Base-by-base conservation (phyloP, 2,329 filamentous ascomycete species). In the Nigrospora osmanthi region DNA sequence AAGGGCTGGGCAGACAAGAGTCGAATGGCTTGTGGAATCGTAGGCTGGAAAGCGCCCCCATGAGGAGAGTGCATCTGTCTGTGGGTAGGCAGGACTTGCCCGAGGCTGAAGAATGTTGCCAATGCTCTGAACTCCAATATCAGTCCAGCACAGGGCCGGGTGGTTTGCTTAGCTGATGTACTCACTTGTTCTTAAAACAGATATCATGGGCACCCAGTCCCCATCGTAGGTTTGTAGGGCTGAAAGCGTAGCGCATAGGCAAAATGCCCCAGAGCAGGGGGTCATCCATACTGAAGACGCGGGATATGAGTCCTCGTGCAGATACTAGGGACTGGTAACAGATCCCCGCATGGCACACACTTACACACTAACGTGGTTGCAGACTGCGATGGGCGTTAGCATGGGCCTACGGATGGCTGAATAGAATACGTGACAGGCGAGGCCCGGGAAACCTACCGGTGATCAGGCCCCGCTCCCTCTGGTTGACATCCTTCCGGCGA, bases 151-250 rank as follows among this genome's bases (percentile, higher is more conserved):
- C 19, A 7, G 6, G 35, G 23, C 43, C 17, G 6, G 14, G 19
- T 32, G 33, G 42, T 16, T 14, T 37, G 28, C 11, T 40, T 40
- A 19, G 34, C 17, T 31, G 19, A 31, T 32, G 44, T 12, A 54
- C 72, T 49, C 68, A 93, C 88, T 80, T 83, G 60, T 88, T 91
- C 57, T 83, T 84, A 65, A 94, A 98, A 68, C 90, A 96, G 48
- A 98, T 90, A 64, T 98, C 93, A 63, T 96, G 88, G 57, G 89
- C 94, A 19, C 88, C 93, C 44, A 98, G 76, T 11, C 84, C 81
- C 89, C 90, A 97, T 62, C 93, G 81, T 58, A 89, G 75, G 60
- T 90, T 93, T 45, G 76, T 72, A 16, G 86, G 80, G 47, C 83
- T 80, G 57, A 86, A 81, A 52, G 79, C 70, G 59, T 93, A 88